A percentile compares a stretch with the other conserved stretches of the same genome.
Evolutionary conservation across 2,329 filamentous ascomycete species (phyloP).

Genomic region (Raffaelea ambrosiae): DNA sequence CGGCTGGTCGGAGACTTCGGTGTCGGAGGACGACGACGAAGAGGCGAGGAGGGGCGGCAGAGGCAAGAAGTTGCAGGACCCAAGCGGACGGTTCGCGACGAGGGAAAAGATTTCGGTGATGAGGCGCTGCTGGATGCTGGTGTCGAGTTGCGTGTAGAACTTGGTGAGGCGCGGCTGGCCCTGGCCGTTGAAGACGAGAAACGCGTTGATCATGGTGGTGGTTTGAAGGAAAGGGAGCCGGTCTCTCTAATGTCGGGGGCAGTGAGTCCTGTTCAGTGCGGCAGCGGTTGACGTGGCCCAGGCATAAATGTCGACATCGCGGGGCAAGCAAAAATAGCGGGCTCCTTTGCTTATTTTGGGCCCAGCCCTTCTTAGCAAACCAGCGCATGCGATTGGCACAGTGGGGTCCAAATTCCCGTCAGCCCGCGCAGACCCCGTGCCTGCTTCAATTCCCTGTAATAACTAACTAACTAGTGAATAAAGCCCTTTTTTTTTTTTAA

Average conservation of each 20-base stretch:
- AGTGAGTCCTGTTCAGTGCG: neutral
- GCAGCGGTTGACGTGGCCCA: no score
- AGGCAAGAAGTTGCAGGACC: conserved; percentile 95
- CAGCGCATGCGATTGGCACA: no score
- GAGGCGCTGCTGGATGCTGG: conserved; percentile 89
- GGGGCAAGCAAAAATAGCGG: no score
- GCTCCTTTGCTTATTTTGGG: no score
- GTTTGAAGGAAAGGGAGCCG: no score
- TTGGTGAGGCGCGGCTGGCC: conserved; percentile 95
- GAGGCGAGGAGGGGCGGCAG: conserved; percentile 59
- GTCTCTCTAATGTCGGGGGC: neutral
- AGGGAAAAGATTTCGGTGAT: conserved; percentile 97
- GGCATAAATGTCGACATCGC: no score
- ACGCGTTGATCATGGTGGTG: conserved; percentile 91
- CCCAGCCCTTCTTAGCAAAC: no score
- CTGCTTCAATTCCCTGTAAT: no score
- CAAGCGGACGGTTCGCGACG: conserved; percentile 82
- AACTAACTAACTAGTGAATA: no score
- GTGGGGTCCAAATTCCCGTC: no score
- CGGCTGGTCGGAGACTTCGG: conserved; percentile 69
- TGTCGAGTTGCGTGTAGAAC: conserved; percentile 98
- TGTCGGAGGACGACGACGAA: conserved; percentile 50
- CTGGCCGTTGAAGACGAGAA: conserved; percentile 97
- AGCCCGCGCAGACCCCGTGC: no score
- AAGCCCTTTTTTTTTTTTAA: no score